Percentiles rank a stretch among this genome's conserved stretches.
Conservation (phyloP, 2,329 filamentous ascomycete species). For the Diaporthe capsici region DNA sequence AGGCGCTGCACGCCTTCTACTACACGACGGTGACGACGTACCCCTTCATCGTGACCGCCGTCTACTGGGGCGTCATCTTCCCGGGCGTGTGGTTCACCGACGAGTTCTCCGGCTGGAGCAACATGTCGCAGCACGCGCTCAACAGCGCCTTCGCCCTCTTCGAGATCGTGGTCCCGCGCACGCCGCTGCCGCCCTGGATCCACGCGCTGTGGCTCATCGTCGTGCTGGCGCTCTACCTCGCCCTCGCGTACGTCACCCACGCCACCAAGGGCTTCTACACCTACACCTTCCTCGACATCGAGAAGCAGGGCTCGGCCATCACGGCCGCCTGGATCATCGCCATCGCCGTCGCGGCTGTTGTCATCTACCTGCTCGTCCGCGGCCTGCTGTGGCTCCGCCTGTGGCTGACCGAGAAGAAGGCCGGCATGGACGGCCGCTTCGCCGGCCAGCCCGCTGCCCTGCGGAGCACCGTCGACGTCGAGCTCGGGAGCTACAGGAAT, state of each 20-base stretch:
- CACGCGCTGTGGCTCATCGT: slow-evolving; percentile 78
- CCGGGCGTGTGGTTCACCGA: slow-evolving; percentile 62
- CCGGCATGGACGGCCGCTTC: slow-evolving; percentile 60
- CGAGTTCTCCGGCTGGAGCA: slow-evolving; percentile 72
- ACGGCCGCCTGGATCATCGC: slow-evolving; percentile 77
- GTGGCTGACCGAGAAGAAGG: slow-evolving; percentile 63
- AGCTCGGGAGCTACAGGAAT: slow-evolving; percentile 33
- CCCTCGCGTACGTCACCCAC: slow-evolving; percentile 80
- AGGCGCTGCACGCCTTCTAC: slow-evolving; percentile 74
- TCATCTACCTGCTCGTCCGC: slow-evolving; percentile 68
- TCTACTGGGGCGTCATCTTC: slow-evolving; percentile 78
- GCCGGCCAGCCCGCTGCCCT: slow-evolving; percentile 45
- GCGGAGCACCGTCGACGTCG: slow-evolving; percentile 35
- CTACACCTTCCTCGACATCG: slow-evolving; percentile 82
- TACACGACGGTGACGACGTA: slow-evolving; percentile 75
- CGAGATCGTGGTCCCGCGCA: slow-evolving; percentile 79
- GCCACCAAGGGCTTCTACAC: slow-evolving; percentile 81
- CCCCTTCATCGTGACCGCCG: slow-evolving; percentile 78
- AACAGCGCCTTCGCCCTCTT: slow-evolving; percentile 83
- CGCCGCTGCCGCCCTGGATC: slow-evolving; percentile 71
- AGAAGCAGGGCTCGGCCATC: slow-evolving; percentile 60
- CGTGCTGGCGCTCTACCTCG: slow-evolving; percentile 80
- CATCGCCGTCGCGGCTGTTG: slow-evolving; percentile 65
- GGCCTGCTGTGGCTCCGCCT: slow-evolving; percentile 64
- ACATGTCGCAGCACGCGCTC: slow-evolving; percentile 81